Evolutionary conservation across 768 basidiomycete species (phyloP).

Genomic region (Termitomyces sp.): DNA sequence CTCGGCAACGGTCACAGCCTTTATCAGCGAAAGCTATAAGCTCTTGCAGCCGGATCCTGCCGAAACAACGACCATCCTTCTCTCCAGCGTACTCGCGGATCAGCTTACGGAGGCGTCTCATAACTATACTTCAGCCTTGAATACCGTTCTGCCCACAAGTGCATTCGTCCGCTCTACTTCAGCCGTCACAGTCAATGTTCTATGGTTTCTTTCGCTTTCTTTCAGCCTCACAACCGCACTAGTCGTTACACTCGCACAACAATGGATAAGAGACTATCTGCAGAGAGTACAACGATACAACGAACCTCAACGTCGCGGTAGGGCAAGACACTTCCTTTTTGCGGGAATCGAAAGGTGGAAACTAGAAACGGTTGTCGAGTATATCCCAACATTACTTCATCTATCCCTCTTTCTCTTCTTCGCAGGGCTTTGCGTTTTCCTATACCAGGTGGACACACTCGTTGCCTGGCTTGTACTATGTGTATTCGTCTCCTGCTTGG

Average conservation of each 20-base stretch:
- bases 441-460: not conserved
- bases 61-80: constrained; percentile 23
- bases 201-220: constrained; percentile 28
- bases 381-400: constrained; percentile 7
- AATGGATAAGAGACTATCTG: constrained; percentile 3
- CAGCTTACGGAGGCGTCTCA: constrained; percentile 5
- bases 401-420: constrained; percentile 11
- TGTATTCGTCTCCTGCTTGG: not conserved
- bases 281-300: constrained; percentile 2
- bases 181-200: constrained; percentile 24
- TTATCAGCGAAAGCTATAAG: constrained; percentile 34
- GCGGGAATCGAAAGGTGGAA: constrained; percentile 4
- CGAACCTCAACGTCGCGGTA: constrained; percentile 3
- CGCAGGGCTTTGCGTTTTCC: constrained; percentile 4
- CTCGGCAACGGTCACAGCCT: constrained; percentile 36
- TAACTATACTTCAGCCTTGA: not conserved
- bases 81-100: constrained; percentile 19
- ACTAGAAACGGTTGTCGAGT: constrained; percentile 3
- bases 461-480: constrained; percentile 1
- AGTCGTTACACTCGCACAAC: constrained; percentile 21
- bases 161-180: constrained; percentile 15
- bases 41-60: constrained; percentile 28
- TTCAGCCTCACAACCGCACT: constrained; percentile 25
- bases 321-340: constrained; percentile 3
- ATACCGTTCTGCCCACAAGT: not conserved